These are phyloP conservation scores for Saprolegnia diclina DNA, from an alignment of 352 stramenopile species.

Conservation along the genomic window DNA sequence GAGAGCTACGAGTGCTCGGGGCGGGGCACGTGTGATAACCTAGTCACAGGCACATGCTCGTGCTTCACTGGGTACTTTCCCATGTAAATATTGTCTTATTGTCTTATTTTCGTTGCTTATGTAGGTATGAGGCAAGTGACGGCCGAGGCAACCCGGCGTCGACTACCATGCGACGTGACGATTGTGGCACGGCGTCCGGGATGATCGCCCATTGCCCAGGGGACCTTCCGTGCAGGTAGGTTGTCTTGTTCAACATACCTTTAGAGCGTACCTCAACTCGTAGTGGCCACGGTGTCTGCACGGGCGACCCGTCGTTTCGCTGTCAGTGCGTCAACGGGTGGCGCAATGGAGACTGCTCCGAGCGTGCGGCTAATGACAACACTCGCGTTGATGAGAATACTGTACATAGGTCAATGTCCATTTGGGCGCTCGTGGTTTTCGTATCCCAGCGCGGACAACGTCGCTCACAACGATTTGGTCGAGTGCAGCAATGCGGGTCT, in stretches of 20 bases:
- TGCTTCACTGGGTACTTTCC: constrained; percentile 41
- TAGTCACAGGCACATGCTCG: constrained; percentile 48
- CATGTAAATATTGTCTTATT: neutral
- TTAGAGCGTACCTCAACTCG: neutral
- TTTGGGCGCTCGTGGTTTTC: constrained; percentile 55
- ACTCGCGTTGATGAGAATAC: constrained; percentile 15
- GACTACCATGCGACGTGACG: constrained; percentile 48
- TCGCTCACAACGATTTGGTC: constrained; percentile 40
- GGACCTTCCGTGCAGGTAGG: constrained; percentile 52
- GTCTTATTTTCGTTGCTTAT: neutral
- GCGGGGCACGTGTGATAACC: constrained; percentile 53
- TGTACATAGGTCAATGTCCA: constrained; percentile 35
- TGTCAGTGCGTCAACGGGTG: constrained; percentile 72
- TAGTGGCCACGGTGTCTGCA: constrained; percentile 71
- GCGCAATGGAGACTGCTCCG: constrained; percentile 67
- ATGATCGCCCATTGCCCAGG: constrained; percentile 51
- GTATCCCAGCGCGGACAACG: constrained; percentile 48
- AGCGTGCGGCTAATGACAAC: constrained; percentile 33
- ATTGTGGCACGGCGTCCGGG: constrained; percentile 51
- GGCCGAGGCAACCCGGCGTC: constrained; percentile 48
- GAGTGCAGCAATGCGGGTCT: constrained; percentile 63
- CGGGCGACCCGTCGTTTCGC: constrained; percentile 40
- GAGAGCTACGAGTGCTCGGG: constrained; percentile 63
- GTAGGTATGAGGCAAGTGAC: constrained; percentile 53
- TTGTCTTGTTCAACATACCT: neutral